Base-by-base conservation (phyloP, 805 yeast species). In the Candida berthetii region DNA sequence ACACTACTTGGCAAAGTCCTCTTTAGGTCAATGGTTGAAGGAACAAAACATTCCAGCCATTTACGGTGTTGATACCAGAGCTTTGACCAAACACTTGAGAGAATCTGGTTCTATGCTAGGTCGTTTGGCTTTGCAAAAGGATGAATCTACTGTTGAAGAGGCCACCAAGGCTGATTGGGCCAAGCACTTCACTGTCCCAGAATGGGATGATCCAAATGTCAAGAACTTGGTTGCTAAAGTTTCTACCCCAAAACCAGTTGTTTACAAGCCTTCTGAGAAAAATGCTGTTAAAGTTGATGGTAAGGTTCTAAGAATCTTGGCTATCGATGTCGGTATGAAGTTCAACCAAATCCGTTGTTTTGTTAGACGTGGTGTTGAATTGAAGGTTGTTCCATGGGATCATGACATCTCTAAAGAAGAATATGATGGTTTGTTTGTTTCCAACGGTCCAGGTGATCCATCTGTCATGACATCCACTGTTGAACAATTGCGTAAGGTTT, bases 361-460 rank as follows among this genome's bases (percentile, higher is more conserved):
- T 50, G 88, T 93, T 44, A 79, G 80, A 61, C 83, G 99, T 59
- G 99, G 99, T 63, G 96, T 93, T 40, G 97, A 95, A 68, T 73
- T 93, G 52, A 78, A 80, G 60, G 97, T 93, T 42, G 97, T 93
- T 37, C 98, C 99, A 46, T 91, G 91, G 90, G 82, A 93, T 62
- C 81, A 89, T 60, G 96, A 89, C 65, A 82, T 85, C 63, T 70
- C 85, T 47, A 57, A 66, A 39, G 96, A 88, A 65, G 74, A 80
- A 48, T 93, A 84, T 61, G 99, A 93, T 64, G 99, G 99, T 72
- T 74, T 93, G 55, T 93, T 93, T 66, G 72, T 91, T 50, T 90
- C 97, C 42, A 93, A 93, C 66, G 99, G 99, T 71, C 99, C 99
- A 24, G 99, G 99, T 78, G 98, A 93, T 69, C 99, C 99, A 43